phyloP scores from a whole-genome alignment of 2,329 filamentous ascomycete species.

The Teratosphaeria gauchensis region DNA sequence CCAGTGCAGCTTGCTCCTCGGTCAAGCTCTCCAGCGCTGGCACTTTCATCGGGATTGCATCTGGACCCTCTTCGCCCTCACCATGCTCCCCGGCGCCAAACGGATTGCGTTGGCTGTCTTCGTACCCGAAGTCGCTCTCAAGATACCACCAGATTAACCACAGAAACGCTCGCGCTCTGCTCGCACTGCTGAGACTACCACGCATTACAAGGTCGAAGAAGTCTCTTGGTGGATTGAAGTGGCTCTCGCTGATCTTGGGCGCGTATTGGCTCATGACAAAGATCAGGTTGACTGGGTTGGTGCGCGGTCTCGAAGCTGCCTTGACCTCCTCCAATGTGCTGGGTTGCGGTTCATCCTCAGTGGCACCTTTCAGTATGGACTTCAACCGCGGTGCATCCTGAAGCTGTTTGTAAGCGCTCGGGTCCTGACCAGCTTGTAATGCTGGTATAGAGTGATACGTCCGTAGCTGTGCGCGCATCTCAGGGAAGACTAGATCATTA shows the following conservation, averaged over 20 bases:
- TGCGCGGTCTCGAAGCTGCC: conserved; percentile 57
- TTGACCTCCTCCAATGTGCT: conserved; percentile 76
- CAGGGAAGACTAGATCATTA: conserved; percentile 69
- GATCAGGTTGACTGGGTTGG: conserved; percentile 94
- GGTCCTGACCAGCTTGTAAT: conserved; percentile 86
- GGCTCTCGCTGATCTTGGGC: conserved; percentile 81
- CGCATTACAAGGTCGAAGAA: conserved; percentile 98
- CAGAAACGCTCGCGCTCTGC: conserved; percentile 77
- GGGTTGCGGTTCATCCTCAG: conserved; percentile 81
- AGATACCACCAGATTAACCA: conserved; percentile 99
- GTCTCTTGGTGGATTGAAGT: conserved; percentile 76
- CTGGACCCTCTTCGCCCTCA: conserved; percentile 27
- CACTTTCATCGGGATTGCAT: conserved; percentile 45
- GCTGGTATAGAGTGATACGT: conserved; percentile 98
- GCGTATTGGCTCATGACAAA: conserved; percentile 89
- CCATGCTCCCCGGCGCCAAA: conserved; percentile 58
- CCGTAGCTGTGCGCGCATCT: conserved; percentile 94
- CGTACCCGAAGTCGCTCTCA: conserved; percentile 85
- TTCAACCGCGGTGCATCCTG: conserved; percentile 94
- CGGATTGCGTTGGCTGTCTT: conserved; percentile 81
- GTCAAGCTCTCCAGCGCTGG: conserved; percentile 58
- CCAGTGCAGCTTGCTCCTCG: conserved; percentile 52
- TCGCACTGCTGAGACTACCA: conserved; percentile 68
- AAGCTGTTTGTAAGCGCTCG: conserved; percentile 92
- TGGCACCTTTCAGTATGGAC: conserved; percentile 92